Percentiles rank a stretch among this genome's conserved stretches.
These are phyloP conservation scores for Fusarium virguliforme DNA, from an alignment of 2,329 filamentous ascomycete species.

Conservation along the genomic window DNA sequence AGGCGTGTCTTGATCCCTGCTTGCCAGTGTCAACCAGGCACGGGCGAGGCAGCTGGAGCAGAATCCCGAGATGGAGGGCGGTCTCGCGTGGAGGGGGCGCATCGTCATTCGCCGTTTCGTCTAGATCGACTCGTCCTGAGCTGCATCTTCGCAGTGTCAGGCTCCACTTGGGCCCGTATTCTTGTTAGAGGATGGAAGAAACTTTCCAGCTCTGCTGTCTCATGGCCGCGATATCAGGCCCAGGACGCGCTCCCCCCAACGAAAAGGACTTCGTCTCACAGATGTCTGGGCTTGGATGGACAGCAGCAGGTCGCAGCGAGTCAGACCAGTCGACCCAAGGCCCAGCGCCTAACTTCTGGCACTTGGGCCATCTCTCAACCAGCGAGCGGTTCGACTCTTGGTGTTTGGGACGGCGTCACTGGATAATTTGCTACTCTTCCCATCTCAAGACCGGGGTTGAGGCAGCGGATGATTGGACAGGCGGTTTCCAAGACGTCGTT, in stretches of 20 bases:
- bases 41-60: constrained; percentile 24
- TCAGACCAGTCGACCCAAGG: constrained; percentile 41
- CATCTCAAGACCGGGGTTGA: constrained; percentile 49
- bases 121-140: constrained; percentile 36
- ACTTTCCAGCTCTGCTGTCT: constrained; percentile 43
- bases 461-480: constrained; percentile 44
- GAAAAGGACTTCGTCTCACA: constrained; percentile 37
- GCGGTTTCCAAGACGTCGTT: constrained; percentile 45
- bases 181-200: constrained; percentile 22
- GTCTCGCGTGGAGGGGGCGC: constrained; percentile 27
- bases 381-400: constrained; percentile 33
- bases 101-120: constrained; percentile 33
- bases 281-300: constrained; percentile 17
- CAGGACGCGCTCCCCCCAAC: constrained; percentile 27
- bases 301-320: constrained; percentile 40
- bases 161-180: constrained; percentile 33
- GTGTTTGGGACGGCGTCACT: constrained; percentile 37
- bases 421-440: constrained; percentile 20
- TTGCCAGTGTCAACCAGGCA: constrained; percentile 22
- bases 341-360: constrained; percentile 43
- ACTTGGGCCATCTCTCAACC: constrained; percentile 39
- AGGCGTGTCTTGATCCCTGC: constrained; percentile 29
- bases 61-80: constrained; percentile 18
- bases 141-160: constrained; percentile 18
- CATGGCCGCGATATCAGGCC: constrained; percentile 49